Conservation (phyloP, 257 asterid species). For the Capsicum baccatum region DNA sequence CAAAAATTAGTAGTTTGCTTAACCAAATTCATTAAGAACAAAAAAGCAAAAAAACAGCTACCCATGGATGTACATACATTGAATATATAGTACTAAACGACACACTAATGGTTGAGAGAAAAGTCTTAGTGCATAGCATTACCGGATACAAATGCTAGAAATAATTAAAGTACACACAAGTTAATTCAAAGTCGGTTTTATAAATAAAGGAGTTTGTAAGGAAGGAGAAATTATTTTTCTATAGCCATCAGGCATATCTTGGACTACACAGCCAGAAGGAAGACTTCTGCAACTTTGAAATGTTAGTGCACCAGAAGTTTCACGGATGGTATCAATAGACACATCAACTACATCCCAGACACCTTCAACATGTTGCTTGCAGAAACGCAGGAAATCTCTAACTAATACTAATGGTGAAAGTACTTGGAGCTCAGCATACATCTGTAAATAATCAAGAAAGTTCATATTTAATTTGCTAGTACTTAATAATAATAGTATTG, state of each 20-base stretch:
- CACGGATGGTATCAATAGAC: constrained; percentile 58
- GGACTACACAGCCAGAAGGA: constrained; percentile 92
- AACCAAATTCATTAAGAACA: too few species aligned
- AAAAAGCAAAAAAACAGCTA: too few species aligned
- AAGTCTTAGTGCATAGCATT: too few species aligned
- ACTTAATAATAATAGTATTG: neutral
- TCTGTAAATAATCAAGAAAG: neutral
- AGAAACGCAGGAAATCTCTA: too few species aligned
- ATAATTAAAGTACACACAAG: neutral
- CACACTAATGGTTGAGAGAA: too few species aligned
- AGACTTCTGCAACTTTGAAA: constrained; percentile 71
- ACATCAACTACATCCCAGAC: too few species aligned
- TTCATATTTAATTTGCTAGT: neutral
- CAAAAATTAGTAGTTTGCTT: too few species aligned
- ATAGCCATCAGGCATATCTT: constrained; percentile 96
- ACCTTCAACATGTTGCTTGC: too few species aligned
- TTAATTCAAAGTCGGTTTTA: neutral
- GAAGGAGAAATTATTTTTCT: constrained; percentile 62
- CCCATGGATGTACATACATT: too few species aligned
- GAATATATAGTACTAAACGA: too few species aligned
- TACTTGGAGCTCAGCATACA: too few species aligned
- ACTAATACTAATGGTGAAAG: too few species aligned
- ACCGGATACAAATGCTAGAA: neutral
- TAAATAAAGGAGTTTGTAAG: neutral
- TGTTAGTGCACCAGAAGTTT: constrained; percentile 44